These are phyloP conservation scores for Podospora conica DNA, from an alignment of 495 filamentous ascomycete genomes.

Conservation along the genomic window DNA sequence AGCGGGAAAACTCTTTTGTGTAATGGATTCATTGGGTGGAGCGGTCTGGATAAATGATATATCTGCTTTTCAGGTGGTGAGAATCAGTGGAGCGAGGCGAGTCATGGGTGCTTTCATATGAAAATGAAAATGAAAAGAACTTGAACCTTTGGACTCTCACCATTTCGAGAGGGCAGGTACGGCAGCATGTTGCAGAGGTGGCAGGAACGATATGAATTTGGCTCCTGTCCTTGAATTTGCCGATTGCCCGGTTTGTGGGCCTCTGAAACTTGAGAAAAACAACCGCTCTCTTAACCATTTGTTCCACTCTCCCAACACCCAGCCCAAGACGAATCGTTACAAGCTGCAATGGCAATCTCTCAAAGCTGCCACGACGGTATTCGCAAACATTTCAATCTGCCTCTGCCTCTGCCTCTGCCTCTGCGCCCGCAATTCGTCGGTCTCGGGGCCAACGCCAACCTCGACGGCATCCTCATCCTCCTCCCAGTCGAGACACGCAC, in stretches of 20 bases:
- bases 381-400: background rate
- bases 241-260: background rate
- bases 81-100: background rate
- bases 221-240: background rate
- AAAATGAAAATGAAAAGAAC: too few species aligned
- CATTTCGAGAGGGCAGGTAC: background rate
- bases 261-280: background rate
- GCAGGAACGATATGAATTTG: background rate
- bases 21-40: background rate
- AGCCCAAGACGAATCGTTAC: background rate
- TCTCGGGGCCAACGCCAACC: background rate
- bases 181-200: too few species aligned
- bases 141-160: too few species aligned
- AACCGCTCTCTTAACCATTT: background rate
- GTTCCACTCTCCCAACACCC: background rate
- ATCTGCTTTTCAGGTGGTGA: background rate
- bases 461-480: background rate
- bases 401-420: conserved; percentile 1
- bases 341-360: background rate
- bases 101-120: background rate
- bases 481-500: background rate
- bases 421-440: background rate
- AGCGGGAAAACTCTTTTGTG: background rate
- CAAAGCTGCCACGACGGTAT: background rate
- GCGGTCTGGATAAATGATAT: background rate